phyloP scores from a whole-genome alignment of 2,329 filamentous ascomycete genomes.

The Clonostachys chloroleuca region DNA sequence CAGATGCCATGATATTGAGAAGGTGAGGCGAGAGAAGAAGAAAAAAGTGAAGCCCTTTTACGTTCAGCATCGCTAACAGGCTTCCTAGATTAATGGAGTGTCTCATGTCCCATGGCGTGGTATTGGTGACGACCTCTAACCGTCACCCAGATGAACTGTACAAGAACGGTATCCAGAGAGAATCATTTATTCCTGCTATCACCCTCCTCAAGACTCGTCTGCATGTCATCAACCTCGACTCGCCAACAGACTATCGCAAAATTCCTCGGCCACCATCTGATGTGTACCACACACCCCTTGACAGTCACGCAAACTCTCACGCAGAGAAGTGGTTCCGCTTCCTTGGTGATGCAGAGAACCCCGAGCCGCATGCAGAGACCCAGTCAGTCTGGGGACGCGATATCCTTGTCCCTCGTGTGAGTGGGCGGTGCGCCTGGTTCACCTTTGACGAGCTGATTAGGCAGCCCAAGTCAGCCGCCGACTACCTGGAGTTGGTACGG shows the following conservation, averaged over 20 bases:
- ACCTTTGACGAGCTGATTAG: constrained; percentile 91
- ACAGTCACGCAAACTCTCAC: constrained; percentile 71
- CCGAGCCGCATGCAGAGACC: constrained; percentile 68
- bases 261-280: constrained; percentile 89
- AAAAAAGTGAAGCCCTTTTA: neutral
- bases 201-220: constrained; percentile 81
- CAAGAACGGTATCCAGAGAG: constrained; percentile 94
- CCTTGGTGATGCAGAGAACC: constrained; percentile 77
- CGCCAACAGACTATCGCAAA: constrained; percentile 93
- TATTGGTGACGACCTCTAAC: constrained; percentile 93
- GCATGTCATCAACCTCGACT: constrained; percentile 90
- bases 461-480: constrained; percentile 82
- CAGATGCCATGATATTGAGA: constrained; percentile 95
- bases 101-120: constrained; percentile 95
- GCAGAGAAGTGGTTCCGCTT: constrained; percentile 95
- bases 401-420: constrained; percentile 82
- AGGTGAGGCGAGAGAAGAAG: constrained; percentile 37
- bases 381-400: constrained; percentile 92
- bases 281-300: constrained; percentile 89
- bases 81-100: constrained; percentile 67
- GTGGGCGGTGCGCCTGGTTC: constrained; percentile 84
- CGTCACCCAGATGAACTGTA: constrained; percentile 95
- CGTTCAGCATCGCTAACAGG: constrained; percentile 1
- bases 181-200: constrained; percentile 94
- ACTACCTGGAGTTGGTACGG: constrained; percentile 88